Conservation (phyloP, 2,329 filamentous ascomycete species). For the Pseudogymnoascus sp. region DNA sequence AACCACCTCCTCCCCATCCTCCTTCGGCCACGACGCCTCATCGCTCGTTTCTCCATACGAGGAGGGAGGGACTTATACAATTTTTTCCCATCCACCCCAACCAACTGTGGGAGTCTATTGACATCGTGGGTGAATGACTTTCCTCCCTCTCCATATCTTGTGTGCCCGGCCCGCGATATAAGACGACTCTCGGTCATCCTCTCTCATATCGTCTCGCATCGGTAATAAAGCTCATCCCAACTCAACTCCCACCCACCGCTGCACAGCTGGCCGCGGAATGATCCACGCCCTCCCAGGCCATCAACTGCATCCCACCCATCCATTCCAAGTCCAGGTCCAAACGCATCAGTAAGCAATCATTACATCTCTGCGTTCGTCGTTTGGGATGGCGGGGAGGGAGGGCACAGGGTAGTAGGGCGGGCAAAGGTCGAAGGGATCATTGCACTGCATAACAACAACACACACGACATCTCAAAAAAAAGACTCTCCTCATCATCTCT, state of each 20-base stretch:
- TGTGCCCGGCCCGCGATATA: no score
- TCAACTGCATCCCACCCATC: neutral
- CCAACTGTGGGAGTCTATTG: no score
- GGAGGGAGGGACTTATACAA: no score
- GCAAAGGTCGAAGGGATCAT: neutral
- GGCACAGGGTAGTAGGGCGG: neutral
- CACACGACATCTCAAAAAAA: neutral
- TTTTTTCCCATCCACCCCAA: no score
- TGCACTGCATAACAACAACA: neutral
- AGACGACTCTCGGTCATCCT: no score
- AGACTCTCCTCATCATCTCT: neutral
- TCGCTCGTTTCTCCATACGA: no score
- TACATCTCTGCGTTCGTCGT: neutral
- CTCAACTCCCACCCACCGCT: no score
- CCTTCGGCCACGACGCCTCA: no score
- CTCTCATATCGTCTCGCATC: neutral
- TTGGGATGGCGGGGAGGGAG: neutral
- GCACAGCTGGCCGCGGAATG: no score
- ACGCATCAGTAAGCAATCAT: neutral
- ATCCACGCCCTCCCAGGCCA: no score
- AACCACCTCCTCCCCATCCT: no score
- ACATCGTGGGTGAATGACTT: neutral
- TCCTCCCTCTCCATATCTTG: neutral
- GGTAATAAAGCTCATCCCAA: neutral
- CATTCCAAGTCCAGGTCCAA: neutral